phyloP scores from a whole-genome alignment of 139 green algal genomes.

The Closterium sp. region DNA sequence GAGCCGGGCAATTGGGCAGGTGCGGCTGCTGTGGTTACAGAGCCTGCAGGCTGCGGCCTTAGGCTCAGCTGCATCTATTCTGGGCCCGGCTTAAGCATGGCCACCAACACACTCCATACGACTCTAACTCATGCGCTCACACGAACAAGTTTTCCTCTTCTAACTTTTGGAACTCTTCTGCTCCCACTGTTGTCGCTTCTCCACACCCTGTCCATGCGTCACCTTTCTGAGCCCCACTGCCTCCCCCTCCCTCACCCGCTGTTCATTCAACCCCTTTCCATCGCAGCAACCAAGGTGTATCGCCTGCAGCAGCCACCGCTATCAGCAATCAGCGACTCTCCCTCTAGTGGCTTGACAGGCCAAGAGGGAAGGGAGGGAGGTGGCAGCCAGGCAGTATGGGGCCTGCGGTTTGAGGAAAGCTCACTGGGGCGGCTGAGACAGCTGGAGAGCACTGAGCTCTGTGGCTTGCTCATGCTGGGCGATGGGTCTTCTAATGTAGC shows the following conservation, averaged over 20 bases:
- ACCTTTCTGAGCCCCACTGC: no score
- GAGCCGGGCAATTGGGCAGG: neutral
- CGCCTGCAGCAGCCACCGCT: neutral
- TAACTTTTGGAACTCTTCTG: neutral
- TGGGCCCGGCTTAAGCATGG: no score
- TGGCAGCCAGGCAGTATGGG: neutral
- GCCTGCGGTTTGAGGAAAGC: neutral
- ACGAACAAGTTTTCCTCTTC: neutral
- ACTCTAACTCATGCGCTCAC: no score
- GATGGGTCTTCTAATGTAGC: neutral
- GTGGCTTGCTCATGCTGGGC: neutral
- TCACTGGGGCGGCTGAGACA: neutral
- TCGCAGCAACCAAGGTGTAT: neutral
- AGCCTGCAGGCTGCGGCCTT: neutral
- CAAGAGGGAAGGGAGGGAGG: neutral
- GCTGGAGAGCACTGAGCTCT: neutral
- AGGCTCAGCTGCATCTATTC: neutral
- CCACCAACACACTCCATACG: no score
- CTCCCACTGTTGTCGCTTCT: neutral
- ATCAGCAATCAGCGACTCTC: neutral
- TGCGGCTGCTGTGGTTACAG: neutral
- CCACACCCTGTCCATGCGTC: neutral
- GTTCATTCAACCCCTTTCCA: neutral
- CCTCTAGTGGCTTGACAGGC: neutral
- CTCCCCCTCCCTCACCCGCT: no score